Base-by-base conservation (phyloP, 768 basidiomycete species). In the Boletellus emodensis region DNA sequence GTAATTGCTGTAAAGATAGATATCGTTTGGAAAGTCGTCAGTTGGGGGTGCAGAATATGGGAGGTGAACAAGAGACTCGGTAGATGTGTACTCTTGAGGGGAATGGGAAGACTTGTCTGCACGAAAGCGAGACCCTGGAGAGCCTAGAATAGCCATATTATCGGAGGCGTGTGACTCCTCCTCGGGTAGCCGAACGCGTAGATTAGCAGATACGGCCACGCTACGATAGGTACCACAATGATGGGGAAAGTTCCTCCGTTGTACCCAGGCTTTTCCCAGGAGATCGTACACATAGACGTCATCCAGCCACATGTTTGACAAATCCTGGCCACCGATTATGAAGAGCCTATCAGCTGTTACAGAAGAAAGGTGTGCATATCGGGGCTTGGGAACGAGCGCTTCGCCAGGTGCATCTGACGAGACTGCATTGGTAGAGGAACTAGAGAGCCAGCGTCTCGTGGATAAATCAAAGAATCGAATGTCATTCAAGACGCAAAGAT, bases 171-270 rank as follows among this genome's bases (percentile, higher is more conserved):
- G 74, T 36, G 67, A 57, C 53, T 90, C 86, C 10, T 85, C 80
- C 46, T 85, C 82, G 2, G 85, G 73, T 35, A 83, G 71, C 30
- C 90, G 84, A 42, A 93, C 85, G 40, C 78, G 75, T 52, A 76
- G 75, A 52, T 74, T 74, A 11, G 86, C 82, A 2, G 90, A 84
- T 17, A 94, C 87, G 1, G 92, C 91, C 22, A 97, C 90, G 58
- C 89, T 90, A 47, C 95, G 87, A 68, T 98, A 98, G 0, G 94
- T 94, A 3, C 95, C 95, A 64, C 92, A 93, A 70, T 97, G 93
- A n/a, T 90, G 81, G 1, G 89, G 88, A 59, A 93, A 93, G 52
- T 83, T 81, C 43, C 86, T 83, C 33, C 81, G 75, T 60, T 86
- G 84, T 0, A 90, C 78, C 94, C 95, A 98, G 6, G 77, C 73